phyloP scores from a whole-genome alignment of 2,329 filamentous ascomycete genomes.

The Fusarium begoniae region DNA sequence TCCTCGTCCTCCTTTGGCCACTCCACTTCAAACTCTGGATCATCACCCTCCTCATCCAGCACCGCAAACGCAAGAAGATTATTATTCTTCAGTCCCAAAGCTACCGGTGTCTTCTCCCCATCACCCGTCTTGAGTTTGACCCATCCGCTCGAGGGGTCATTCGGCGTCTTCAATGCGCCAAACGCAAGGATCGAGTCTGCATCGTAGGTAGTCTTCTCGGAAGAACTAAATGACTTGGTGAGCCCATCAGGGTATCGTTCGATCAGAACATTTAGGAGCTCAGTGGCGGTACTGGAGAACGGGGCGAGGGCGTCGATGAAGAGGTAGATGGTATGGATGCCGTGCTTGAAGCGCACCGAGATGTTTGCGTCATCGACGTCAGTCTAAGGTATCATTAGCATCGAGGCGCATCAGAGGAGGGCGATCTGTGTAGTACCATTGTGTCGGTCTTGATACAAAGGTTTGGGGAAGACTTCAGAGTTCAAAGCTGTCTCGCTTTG shows the following conservation, averaged over 20 bases:
- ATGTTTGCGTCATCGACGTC: slow-evolving; percentile 60
- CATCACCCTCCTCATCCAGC: slow-evolving; percentile 51
- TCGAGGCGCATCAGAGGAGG: background rate
- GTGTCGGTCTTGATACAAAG: slow-evolving; percentile 15
- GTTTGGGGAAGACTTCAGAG: slow-evolving; percentile 7
- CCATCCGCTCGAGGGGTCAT: slow-evolving; percentile 61
- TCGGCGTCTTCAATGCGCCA: slow-evolving; percentile 55
- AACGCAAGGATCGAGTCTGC: slow-evolving; percentile 56
- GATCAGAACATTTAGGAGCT: slow-evolving; percentile 66
- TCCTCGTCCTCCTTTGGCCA: slow-evolving; percentile 57
- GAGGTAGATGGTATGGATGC: slow-evolving; percentile 75
- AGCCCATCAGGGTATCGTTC: slow-evolving; percentile 67
- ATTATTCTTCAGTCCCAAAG: slow-evolving; percentile 58
- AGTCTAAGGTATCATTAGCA: slow-evolving; percentile 23
- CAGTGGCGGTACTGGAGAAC: slow-evolving; percentile 64
- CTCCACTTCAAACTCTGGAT: slow-evolving; percentile 56
- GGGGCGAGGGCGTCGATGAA: slow-evolving; percentile 68
- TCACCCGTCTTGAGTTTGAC: slow-evolving; percentile 52
- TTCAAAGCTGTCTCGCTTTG: background rate
- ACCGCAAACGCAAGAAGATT: slow-evolving; percentile 61
- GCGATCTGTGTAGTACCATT: slow-evolving; percentile 11
- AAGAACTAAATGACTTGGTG: slow-evolving; percentile 46
- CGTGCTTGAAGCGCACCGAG: slow-evolving; percentile 78
- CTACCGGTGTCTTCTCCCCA: slow-evolving; percentile 51
- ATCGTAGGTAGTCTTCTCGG: slow-evolving; percentile 52